phyloP scores from a whole-genome alignment of 352 stramenopile species.

The Pythium oligandrum region DNA sequence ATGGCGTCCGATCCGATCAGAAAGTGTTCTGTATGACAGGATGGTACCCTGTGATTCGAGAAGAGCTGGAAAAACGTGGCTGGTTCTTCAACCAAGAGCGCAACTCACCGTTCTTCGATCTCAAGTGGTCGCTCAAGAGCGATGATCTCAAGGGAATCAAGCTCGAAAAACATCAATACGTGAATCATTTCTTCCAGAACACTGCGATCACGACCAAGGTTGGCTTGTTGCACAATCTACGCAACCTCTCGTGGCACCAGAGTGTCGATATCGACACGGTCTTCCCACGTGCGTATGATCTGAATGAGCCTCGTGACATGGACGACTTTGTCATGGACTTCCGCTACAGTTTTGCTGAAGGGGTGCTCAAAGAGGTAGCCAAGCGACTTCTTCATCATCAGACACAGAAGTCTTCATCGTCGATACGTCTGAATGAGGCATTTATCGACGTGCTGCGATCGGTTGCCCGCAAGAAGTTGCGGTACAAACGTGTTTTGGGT shows the following conservation, averaged over 20 bases:
- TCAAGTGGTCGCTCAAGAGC: slow-evolving; percentile 91
- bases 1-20: slow-evolving; percentile 65
- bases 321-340: slow-evolving; percentile 90
- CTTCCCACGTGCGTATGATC: slow-evolving; percentile 88
- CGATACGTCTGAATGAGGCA: slow-evolving; percentile 38
- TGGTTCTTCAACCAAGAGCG: slow-evolving; percentile 88
- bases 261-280: slow-evolving; percentile 74
- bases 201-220: slow-evolving; percentile 91
- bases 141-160: slow-evolving; percentile 76
- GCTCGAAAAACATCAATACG: slow-evolving; percentile 82
- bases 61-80: slow-evolving; percentile 82
- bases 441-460: slow-evolving; percentile 52
- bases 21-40: slow-evolving; percentile 91
- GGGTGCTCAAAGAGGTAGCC: slow-evolving; percentile 73
- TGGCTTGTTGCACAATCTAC: slow-evolving; percentile 83
- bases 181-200: slow-evolving; percentile 91
- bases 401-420: slow-evolving; percentile 1
- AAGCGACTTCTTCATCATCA: slow-evolving; percentile 19
- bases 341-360: slow-evolving; percentile 75
- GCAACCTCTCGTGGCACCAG: slow-evolving; percentile 74
- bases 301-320: slow-evolving; percentile 81
- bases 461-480: slow-evolving; percentile 56
- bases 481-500: slow-evolving; percentile 28
- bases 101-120: slow-evolving; percentile 84
- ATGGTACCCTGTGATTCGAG: slow-evolving; percentile 90